A percentile compares a stretch with the other conserved stretches of the same genome.
These are phyloP conservation scores for Ambrosiella beaveri DNA, from an alignment of 2,329 filamentous ascomycete species.

Conservation along the genomic window DNA sequence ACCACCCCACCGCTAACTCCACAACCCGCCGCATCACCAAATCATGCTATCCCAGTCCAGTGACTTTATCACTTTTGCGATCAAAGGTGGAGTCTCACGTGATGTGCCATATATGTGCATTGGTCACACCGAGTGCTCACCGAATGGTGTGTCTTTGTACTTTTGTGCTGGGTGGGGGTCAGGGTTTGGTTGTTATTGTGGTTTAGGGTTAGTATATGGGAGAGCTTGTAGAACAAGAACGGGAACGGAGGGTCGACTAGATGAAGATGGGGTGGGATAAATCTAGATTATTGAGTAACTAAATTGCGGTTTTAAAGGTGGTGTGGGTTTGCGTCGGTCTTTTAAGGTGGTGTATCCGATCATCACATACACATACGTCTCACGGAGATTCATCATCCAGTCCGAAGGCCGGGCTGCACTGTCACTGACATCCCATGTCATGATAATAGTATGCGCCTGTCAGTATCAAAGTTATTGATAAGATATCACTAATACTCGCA, in stretches of 20 bases:
- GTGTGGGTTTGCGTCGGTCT: no score
- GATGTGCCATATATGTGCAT: neutral
- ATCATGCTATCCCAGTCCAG: neutral
- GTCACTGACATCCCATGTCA: no score
- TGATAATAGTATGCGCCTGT: no score
- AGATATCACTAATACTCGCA: no score
- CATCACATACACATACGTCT: no score
- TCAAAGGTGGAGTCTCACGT: constrained; percentile 2
- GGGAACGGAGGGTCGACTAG: neutral
- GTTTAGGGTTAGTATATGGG: neutral
- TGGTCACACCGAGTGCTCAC: neutral
- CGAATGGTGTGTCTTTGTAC: neutral
- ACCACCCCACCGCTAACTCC: neutral
- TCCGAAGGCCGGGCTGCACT: no score
- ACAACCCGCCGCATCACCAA: neutral
- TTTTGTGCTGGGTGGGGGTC: neutral
- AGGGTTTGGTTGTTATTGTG: neutral
- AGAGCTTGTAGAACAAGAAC: neutral
- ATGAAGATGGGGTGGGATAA: neutral
- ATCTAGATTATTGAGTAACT: neutral
- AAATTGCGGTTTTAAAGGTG: neutral
- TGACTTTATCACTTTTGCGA: neutral
- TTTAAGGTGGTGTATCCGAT: no score
- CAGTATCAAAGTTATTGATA: no score
- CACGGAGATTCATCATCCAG: no score